Evolutionary conservation across 306 rosid genomes (phyloP).

Genomic region (Begonia loranthoides): DNA sequence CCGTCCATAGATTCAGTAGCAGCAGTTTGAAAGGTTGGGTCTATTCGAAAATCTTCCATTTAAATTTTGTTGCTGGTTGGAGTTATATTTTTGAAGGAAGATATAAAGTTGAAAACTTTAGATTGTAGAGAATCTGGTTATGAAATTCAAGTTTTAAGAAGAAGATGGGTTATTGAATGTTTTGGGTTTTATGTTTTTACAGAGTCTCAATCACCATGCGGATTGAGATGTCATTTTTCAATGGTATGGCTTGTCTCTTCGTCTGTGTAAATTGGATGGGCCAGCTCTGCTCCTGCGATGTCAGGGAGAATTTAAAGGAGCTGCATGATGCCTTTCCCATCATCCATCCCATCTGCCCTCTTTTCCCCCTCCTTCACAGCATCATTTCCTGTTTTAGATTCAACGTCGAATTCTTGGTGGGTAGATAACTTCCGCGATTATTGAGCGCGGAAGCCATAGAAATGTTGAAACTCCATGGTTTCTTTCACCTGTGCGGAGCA

Average conservation of each 20-base stretch:
- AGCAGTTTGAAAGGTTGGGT: neutral
- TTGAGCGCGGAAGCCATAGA: no score
- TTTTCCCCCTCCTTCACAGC: conserved; percentile 24
- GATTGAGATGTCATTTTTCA: conserved; percentile 14
- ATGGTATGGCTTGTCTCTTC: conserved; percentile 7
- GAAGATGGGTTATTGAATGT: conserved; percentile 11
- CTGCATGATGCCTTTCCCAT: conserved; percentile 42
- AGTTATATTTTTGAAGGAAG: no score
- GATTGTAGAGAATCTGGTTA: no score
- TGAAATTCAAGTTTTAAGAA: neutral
- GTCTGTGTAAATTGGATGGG: conserved; percentile 10
- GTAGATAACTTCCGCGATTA: no score
- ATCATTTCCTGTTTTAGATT: conserved; percentile 24
- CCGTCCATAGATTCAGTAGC: neutral
- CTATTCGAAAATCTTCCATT: neutral
- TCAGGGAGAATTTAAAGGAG: conserved; percentile 14
- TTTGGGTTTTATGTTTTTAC: no score
- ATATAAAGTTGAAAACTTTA: no score
- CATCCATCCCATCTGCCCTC: conserved; percentile 25
- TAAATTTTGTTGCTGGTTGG: neutral
- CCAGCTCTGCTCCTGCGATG: conserved; percentile 7
- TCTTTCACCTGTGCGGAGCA: conserved; percentile 20
- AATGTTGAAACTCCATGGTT: no score
- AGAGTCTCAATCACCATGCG: neutral
- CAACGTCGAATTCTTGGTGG: conserved; percentile 34